These are phyloP conservation scores for Nymphaea colorata DNA, from an alignment of 164 flowering plant species.

Conservation along the genomic window DNA sequence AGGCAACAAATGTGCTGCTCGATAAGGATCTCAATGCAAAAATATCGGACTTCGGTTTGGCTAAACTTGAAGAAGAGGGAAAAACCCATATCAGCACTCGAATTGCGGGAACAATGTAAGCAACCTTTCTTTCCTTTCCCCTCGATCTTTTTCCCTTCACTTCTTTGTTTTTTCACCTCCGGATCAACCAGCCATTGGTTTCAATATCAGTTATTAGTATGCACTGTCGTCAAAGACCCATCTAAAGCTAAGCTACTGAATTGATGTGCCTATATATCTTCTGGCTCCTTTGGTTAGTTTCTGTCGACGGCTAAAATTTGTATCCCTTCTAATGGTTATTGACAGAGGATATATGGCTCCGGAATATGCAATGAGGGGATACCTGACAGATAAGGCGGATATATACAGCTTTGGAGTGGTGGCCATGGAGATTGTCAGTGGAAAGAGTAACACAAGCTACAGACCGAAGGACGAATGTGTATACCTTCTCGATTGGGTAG, in stretches of 20 bases:
- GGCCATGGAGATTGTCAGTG: conserved; percentile 33
- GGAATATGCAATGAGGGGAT: conserved; percentile 28
- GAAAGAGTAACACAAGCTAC: conserved; percentile 24
- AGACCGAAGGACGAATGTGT: conserved; percentile 22
- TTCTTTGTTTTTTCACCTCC: background rate
- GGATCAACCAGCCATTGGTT: too few relatives aligned
- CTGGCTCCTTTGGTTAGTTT: too few relatives aligned
- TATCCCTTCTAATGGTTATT: background rate
- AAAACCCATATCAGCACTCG: conserved; percentile 57
- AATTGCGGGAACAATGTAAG: conserved; percentile 58
- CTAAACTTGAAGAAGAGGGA: conserved; percentile 53
- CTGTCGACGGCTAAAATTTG: too few relatives aligned
- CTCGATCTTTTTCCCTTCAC: background rate
- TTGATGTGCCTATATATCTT: too few relatives aligned
- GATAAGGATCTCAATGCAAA: conserved; percentile 42
- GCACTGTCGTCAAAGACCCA: too few relatives aligned
- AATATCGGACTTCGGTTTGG: conserved; percentile 67
- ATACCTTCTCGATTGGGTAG: conserved; percentile 38
- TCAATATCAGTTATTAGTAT: too few relatives aligned
- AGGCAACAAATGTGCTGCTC: conserved; percentile 56
- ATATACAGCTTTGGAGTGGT: conserved; percentile 36
- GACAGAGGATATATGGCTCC: conserved; percentile 42
- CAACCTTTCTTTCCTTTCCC: background rate
- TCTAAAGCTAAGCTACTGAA: too few relatives aligned
- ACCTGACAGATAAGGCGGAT: conserved; percentile 36